These are phyloP conservation scores for Chlamydomonas eustigma DNA, from an alignment of 139 green algal genomes.

Conservation along the genomic window DNA sequence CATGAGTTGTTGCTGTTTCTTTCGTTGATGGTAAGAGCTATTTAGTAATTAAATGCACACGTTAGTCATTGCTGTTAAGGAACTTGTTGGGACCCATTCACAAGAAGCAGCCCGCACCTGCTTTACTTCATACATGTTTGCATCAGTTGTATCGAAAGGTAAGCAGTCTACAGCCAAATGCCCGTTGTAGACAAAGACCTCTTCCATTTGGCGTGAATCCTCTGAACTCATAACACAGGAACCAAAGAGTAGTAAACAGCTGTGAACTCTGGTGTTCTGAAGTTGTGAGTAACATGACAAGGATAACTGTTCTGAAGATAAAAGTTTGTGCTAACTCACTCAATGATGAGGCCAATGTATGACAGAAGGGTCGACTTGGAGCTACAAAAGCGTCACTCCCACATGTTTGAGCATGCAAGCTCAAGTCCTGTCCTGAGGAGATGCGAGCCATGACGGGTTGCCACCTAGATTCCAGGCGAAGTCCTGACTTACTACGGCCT, in stretches of 20 bases:
- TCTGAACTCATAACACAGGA: not conserved
- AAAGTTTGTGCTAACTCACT: not conserved
- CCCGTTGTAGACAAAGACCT: constrained; percentile 8
- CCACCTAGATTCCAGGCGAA: not conserved
- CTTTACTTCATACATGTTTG: not conserved
- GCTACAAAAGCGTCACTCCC: not conserved
- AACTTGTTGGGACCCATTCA: too few relatives aligned
- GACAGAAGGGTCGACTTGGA: not conserved
- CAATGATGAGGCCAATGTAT: not conserved
- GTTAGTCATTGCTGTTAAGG: too few relatives aligned
- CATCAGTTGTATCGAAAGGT: constrained; percentile 7
- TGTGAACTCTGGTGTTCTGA: not conserved
- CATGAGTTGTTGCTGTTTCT: too few relatives aligned
- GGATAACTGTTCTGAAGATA: not conserved
- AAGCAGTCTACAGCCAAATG: constrained; percentile 14
- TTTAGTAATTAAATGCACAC: too few relatives aligned
- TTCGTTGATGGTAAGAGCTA: too few relatives aligned
- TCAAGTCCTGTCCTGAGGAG: constrained; percentile 1
- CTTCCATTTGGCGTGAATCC: not conserved
- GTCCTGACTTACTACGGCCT: not conserved
- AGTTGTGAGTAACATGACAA: too few relatives aligned
- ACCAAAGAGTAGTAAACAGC: not conserved
- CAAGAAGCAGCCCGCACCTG: too few relatives aligned
- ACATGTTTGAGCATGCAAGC: not conserved
- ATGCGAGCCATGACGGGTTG: not conserved